Base-by-base conservation (phyloP, 805 yeast genomes). In the Saturnispora mendoncae region DNA sequence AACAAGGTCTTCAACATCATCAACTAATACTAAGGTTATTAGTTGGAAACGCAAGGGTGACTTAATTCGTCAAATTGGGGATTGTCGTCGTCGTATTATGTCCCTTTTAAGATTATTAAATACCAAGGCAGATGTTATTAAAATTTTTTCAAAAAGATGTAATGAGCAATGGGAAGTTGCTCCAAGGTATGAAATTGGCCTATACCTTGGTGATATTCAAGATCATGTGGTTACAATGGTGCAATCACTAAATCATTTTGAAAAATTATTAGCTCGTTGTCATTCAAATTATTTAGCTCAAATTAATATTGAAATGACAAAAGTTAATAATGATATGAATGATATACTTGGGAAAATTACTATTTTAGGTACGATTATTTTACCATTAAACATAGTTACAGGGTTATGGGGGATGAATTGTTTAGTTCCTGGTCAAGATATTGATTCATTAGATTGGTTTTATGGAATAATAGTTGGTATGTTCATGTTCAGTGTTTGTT, bases 371-470 rank as follows among this genome's bases (percentile, higher is more conserved):
- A 86, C 97, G 0, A 85, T 92, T 42, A 96, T 92, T 17, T 66
- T 92, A 44, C 98, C 98, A 3, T 76, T 92, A 74, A 92, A 92
- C 57, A 85, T 92, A 42, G 81, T 92, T 18, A 92, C 98, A 0
- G 98, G 98, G 17, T 65, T 92, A 36, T 92, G 97, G 97, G 98
- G 98, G 43, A 92, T 92, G 98, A 92, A 92, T 64, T 94, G 92
- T 50, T 54, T 85, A 9, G 98, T 92, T 27, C 98, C 98, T 0
- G 98, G 98, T 0, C 97, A 90, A 58, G 73, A 69, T 21, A 61
- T 64, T 6, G 73, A 70, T n/a, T 71, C 76, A 6, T 59, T 83
- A 47, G 51, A 58, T 2, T 83, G 92, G 92, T 83, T 84, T 56
- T 75, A 72, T 55, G 58, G 71, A 19, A 75, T 76, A 23, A 54